These are phyloP conservation scores for Ceratocystis papillata DNA, from an alignment of 2,329 filamentous ascomycete genomes.

Conservation along the genomic window DNA sequence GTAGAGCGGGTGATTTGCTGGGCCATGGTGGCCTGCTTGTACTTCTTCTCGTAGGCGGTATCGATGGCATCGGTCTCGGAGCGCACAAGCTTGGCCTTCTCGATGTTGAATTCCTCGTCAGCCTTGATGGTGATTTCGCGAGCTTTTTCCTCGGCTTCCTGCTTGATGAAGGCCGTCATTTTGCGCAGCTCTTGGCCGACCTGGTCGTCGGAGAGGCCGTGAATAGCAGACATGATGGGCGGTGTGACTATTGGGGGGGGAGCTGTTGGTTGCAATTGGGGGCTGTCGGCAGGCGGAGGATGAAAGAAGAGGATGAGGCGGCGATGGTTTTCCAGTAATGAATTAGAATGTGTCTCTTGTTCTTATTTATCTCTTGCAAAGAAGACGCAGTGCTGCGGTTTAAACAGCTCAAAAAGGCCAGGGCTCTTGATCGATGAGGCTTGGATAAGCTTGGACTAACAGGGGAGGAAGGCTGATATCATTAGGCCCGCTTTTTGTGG, in stretches of 20 bases:
- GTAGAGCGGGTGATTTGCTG: constrained; percentile 98
- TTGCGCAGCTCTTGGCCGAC: constrained; percentile 98
- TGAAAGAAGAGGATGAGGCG: neutral
- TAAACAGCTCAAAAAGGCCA: constrained; percentile 13
- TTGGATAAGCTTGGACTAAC: constrained; percentile 6
- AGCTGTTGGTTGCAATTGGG: neutral
- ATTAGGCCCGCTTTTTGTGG: constrained; percentile 1
- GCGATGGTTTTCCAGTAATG: neutral
- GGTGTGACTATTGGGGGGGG: neutral
- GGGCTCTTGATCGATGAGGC: neutral
- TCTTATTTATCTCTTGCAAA: neutral
- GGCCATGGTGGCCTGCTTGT: constrained; percentile 95
- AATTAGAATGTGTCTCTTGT: neutral
- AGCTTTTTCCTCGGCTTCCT: constrained; percentile 94
- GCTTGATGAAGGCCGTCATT: constrained; percentile 99
- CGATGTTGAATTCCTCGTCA: constrained; percentile 97
- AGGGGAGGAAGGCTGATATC: constrained; percentile 9
- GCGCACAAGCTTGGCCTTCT: constrained; percentile 96
- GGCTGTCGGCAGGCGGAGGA: neutral
- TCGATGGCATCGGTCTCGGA: constrained; percentile 92
- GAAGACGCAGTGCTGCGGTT: neutral
- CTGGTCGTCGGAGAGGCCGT: constrained; percentile 97
- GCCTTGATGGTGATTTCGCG: constrained; percentile 97
- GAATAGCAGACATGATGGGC: constrained; percentile 37
- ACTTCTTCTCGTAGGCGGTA: constrained; percentile 90